phyloP scores from a whole-genome alignment of 2,329 filamentous ascomycete genomes.

The Myriosclerotinia curreyana region DNA sequence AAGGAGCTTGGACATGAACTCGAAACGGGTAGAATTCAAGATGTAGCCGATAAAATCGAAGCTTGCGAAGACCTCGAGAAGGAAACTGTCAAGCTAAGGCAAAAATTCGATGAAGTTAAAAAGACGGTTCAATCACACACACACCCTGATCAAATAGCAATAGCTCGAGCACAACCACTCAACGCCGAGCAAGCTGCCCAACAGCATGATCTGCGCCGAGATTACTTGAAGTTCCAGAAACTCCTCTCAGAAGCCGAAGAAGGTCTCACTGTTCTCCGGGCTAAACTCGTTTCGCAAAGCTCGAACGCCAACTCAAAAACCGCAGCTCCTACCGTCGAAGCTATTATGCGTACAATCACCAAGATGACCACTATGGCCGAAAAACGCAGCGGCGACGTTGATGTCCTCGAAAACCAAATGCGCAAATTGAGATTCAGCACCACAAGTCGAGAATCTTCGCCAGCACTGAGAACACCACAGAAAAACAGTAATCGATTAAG shows the following conservation, averaged over 20 bases:
- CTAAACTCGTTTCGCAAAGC: constrained; percentile 63
- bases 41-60: constrained; percentile 66
- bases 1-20: constrained; percentile 62
- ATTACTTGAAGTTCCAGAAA: constrained; percentile 71
- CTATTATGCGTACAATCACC: constrained; percentile 82
- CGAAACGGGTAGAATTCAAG: constrained; percentile 63
- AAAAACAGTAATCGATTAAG: constrained; percentile 32
- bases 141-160: constrained; percentile 65
- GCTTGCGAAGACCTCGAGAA: constrained; percentile 64
- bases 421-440: constrained; percentile 60
- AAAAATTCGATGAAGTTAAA: constrained; percentile 74
- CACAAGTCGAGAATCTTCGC: constrained; percentile 46
- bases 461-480: constrained; percentile 42
- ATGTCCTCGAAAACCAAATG: constrained; percentile 84
- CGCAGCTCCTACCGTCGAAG: constrained; percentile 74
- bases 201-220: constrained; percentile 76
- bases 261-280: constrained; percentile 72
- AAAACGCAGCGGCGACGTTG: constrained; percentile 85
- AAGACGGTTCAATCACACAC: constrained; percentile 68
- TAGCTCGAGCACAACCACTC: constrained; percentile 68
- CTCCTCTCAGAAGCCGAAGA: constrained; percentile 78
- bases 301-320: constrained; percentile 51
- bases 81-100: constrained; percentile 68
- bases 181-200: constrained; percentile 79
- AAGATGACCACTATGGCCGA: constrained; percentile 94